Percentiles rank a stretch among this genome's conserved stretches.
Evolutionary conservation across 441 rosid species (phyloP).

Genomic region (Arabidopsis hybrid): DNA sequence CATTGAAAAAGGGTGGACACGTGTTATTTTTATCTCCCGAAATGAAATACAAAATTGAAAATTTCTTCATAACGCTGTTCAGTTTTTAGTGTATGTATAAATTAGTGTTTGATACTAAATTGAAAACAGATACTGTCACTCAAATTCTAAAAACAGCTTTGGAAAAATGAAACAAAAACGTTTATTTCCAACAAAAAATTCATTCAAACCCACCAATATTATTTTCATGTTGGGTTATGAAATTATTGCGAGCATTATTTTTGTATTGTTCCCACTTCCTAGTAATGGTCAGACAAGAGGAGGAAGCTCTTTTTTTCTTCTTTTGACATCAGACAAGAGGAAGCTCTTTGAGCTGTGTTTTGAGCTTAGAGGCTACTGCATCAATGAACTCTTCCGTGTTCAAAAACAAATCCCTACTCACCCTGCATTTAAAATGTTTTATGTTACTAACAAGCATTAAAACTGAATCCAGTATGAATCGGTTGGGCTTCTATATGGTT

Average conservation of each 20-base stretch:
- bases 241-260: slow-evolving; percentile 18
- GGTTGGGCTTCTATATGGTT: background rate
- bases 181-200: background rate
- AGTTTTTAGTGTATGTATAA: background rate
- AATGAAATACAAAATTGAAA: no score
- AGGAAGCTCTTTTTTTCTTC: slow-evolving; percentile 44
- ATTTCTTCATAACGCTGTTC: no score
- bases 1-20: background rate
- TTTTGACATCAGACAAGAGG: slow-evolving; percentile 40
- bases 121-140: background rate
- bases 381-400: slow-evolving; percentile 88
- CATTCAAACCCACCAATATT: background rate
- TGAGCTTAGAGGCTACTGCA: slow-evolving; percentile 72
- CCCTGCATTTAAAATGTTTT: slow-evolving; percentile 54
- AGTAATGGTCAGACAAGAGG: slow-evolving; percentile 38
- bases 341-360: slow-evolving; percentile 57
- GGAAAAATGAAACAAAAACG: background rate
- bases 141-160: background rate
- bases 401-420: slow-evolving; percentile 70
- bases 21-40: no score
- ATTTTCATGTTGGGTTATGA: background rate
- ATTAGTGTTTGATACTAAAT: background rate
- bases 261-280: background rate
- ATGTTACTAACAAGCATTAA: background rate
- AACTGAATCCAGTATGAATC: background rate